Base-by-base conservation (phyloP, 1,139 yeast genomes). In the Yamadazyma atlantica region DNA sequence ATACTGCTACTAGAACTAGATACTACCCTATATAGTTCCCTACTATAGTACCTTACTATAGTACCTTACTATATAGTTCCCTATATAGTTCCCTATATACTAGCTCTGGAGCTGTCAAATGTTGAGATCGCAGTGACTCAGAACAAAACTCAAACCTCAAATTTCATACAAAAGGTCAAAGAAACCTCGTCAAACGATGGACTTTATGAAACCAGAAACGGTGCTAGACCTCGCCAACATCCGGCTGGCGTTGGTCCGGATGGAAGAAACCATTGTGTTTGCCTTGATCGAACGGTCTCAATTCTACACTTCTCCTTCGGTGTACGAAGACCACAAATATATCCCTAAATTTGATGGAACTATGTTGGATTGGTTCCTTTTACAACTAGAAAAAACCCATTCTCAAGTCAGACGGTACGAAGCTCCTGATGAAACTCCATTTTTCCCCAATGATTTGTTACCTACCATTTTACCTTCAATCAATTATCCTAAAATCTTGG, bases 201-300 rank as follows among this genome's bases (percentile, higher is more conserved):
- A 92, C 62, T 90, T 90, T 60, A 75, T 78, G 61, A 78, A 81
- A 48, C 94, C 96, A 11, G 85, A 82, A 32, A 79, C 95, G 0
- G 97, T 89, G 7, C 74, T 92, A 41, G 78, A 88, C 55, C 69
- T 92, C 45, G 69, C 69, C 53, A 89, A 92, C 60, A 92, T 92
- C 53, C 81, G 98, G 47, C 80, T 78, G 45, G 86, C 90, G 15
- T 70, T 92, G 38, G 83, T 89, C 32, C 79, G 96, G 37, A 88
- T 92, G 96, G 98, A 92, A 55, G 98, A 92, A 60, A 85, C 97
- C 8, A 89, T 92, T 52, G 86, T 92, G 46, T 92, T 90, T 70
- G 86, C 85, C 42, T 75, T 92, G 50, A 90, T 92, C 45, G 98
- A 92, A 61, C 74, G 98, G 47, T 87, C 96, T 3, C 96, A 90